Evolutionary conservation across 495 filamentous ascomycete species (phyloP), one percentile per base, ranked within the genome.

Genomic region (Letharia lupina): DNA sequence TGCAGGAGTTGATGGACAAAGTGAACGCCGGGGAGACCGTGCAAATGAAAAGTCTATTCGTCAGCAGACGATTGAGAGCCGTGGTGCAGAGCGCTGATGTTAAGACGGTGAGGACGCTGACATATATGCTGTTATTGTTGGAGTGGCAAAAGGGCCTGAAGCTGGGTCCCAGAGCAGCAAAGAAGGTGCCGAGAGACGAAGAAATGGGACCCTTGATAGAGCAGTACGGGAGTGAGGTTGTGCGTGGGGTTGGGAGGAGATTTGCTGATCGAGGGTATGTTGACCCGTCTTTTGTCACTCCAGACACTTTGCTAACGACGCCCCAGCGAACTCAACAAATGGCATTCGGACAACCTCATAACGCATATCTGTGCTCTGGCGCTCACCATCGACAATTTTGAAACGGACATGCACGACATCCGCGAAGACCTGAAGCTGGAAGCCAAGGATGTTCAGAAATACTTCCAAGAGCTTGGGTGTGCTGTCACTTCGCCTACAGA

Each of bases 371-470:
- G 86, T 69, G 85, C 84, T 4, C 77, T 89, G 18, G 82, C 87
- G 18, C 77, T 89, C 70, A 81, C 89, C 48, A 79, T 93, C 13
- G 91, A 95, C 70, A 84, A 89, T 67, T 91, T 87, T 68, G 85
- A 87, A 54, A 88, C 91, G 35, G 90, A 96, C 74, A 86, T 86
- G 15, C 80, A 81, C 33, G 84, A 91, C 71, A 76, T 98, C 67
- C 84, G 86, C 65, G 85, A 89, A 58, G 94, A 98, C 73, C 78
- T 98, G 56, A 82, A 83, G 66, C 70, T 97, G 41, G 90, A 94
- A 67, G 82, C 83, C 62, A 84, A 81, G 70, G 79, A 84, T 71
- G 70, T 79, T 33, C 61, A 66, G 61, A 76, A 79, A 69, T 68
- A 70, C 33, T 69, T 93, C 81, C 75, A 79, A 42, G 93, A 96